These are phyloP conservation scores for Cucurbitaria berberidis DNA, from an alignment of 2,329 filamentous ascomycete genomes.

Conservation along the genomic window DNA sequence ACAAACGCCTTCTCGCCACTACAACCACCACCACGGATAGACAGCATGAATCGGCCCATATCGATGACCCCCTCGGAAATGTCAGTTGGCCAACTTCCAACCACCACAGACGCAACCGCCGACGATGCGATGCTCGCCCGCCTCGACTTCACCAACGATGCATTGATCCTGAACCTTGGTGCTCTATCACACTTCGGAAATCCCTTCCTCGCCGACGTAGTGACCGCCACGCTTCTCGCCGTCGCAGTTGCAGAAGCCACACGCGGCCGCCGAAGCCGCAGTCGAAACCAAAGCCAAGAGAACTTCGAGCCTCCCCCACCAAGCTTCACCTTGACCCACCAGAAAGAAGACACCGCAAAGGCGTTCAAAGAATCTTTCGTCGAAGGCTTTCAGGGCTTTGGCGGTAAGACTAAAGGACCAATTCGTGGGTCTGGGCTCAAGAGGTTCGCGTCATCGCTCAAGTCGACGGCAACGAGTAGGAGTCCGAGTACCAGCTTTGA, in stretches of 20 bases:
- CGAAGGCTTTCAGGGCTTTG: slow-evolving; percentile 42
- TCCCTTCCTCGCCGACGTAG: slow-evolving; percentile 55
- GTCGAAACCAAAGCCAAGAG: slow-evolving; percentile 24
- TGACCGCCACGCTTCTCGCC: slow-evolving; percentile 51
- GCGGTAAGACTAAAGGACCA: slow-evolving; percentile 33
- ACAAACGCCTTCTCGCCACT: slow-evolving; percentile 41
- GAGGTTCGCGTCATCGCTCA: slow-evolving; percentile 30
- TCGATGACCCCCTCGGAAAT: slow-evolving; percentile 44
- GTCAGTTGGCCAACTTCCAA: slow-evolving; percentile 41
- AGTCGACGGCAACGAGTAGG: slow-evolving; percentile 21
- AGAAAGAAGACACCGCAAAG: slow-evolving; percentile 35
- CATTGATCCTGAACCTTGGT: slow-evolving; percentile 53
- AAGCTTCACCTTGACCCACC: slow-evolving; percentile 26
- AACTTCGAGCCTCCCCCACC: slow-evolving; percentile 44
- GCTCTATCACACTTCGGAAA: slow-evolving; percentile 53
- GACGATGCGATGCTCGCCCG: slow-evolving; percentile 51
- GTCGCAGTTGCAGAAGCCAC: slow-evolving; percentile 55
- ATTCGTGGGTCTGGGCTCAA: slow-evolving; percentile 23
- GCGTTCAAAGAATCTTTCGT: slow-evolving; percentile 40
- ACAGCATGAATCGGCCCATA: slow-evolving; percentile 30
- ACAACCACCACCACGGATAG: slow-evolving; percentile 35
- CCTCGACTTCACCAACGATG: slow-evolving; percentile 52
- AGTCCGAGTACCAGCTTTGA: slow-evolving; percentile 34
- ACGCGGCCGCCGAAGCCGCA: slow-evolving; percentile 30
- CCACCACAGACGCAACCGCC: slow-evolving; percentile 43